Percentiles rank a stretch among this genome's conserved stretches.
Evolutionary conservation across 768 basidiomycete species (phyloP).

Genomic region (Psilocybe azurescens): DNA sequence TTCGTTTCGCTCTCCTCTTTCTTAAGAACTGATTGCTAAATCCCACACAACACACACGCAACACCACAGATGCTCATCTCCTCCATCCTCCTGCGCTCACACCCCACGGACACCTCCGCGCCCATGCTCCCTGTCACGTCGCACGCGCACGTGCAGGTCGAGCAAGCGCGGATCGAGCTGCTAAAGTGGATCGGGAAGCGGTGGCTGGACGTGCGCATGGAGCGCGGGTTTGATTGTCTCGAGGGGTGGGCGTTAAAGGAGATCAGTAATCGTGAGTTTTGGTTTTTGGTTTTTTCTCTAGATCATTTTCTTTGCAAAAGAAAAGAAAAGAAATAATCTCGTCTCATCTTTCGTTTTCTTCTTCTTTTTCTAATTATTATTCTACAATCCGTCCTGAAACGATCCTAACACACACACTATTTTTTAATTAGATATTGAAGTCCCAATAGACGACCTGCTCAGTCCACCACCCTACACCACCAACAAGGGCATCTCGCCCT

Average conservation of each 20-base stretch:
- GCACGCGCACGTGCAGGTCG: conserved; percentile 71
- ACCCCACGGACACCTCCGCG: conserved; percentile 58
- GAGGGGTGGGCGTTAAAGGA: conserved; percentile 90
- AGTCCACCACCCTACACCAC: conserved; percentile 32
- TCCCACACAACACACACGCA: no score
- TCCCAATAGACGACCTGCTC: conserved; percentile 76
- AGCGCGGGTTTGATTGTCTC: conserved; percentile 79
- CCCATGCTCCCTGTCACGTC: conserved; percentile 76
- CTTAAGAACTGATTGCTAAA: no score
- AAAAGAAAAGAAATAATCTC: no score
- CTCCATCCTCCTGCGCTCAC: conserved; percentile 70
- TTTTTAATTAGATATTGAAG: conserved; percentile 69
- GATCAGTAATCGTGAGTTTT: conserved; percentile 73
- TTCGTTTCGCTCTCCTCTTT: no score
- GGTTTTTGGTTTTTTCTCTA: not conserved
- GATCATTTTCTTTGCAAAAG: not conserved
- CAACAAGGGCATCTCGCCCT: conserved; percentile 14
- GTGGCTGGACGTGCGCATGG: conserved; percentile 77
- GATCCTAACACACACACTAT: not conserved
- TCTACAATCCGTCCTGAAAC: no score
- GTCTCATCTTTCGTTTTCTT: no score
- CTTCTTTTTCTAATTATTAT: no score
- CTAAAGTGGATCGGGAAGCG: conserved; percentile 77
- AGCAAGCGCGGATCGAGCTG: conserved; percentile 71
- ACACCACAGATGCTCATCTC: conserved; percentile 66